Percentiles rank a stretch among this genome's conserved stretches.
These are phyloP conservation scores for Hordeum pubiflorum DNA, from an alignment of 202 grass and related monocot genomes.

Conservation along the genomic window DNA sequence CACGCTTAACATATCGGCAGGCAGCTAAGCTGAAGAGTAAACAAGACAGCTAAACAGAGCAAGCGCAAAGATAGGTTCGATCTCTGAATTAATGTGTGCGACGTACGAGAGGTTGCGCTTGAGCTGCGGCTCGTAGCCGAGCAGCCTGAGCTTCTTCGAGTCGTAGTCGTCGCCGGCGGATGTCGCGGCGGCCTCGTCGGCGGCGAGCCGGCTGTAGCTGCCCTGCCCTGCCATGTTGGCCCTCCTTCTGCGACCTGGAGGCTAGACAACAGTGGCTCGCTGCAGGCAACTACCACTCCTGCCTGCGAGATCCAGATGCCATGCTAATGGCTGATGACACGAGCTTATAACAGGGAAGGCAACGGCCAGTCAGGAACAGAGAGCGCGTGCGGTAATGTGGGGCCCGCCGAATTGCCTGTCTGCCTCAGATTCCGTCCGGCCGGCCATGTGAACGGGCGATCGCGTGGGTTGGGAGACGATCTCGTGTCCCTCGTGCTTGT, in stretches of 20 bases:
- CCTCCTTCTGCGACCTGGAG: background rate
- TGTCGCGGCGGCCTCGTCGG: background rate
- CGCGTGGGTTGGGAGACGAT: background rate
- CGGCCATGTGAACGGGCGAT: background rate
- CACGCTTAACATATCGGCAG: too few relatives aligned
- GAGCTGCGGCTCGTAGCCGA: slow-evolving; percentile 83
- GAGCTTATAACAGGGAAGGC: background rate
- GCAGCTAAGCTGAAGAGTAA: too few relatives aligned
- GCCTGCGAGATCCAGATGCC: too few relatives aligned
- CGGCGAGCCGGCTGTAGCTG: slow-evolving; percentile 30
- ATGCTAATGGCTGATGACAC: background rate
- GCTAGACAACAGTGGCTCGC: too few relatives aligned
- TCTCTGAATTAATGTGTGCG: background rate
- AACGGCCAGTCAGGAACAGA: too few relatives aligned
- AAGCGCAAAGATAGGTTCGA: background rate
- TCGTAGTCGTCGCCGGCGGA: background rate
- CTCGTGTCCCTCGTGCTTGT: background rate
- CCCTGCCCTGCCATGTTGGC: slow-evolving; percentile 1
- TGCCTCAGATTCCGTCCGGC: too few relatives aligned
- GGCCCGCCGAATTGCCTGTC: too few relatives aligned
- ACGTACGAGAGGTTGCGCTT: slow-evolving; percentile 73
- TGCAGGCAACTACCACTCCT: too few relatives aligned
- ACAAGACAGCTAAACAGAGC: too few relatives aligned
- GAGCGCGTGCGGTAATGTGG: too few relatives aligned
- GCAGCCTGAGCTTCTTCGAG: slow-evolving; percentile 28